phyloP scores from a whole-genome alignment of 129 eudicot species.

The Flaveria ramosissima region DNA sequence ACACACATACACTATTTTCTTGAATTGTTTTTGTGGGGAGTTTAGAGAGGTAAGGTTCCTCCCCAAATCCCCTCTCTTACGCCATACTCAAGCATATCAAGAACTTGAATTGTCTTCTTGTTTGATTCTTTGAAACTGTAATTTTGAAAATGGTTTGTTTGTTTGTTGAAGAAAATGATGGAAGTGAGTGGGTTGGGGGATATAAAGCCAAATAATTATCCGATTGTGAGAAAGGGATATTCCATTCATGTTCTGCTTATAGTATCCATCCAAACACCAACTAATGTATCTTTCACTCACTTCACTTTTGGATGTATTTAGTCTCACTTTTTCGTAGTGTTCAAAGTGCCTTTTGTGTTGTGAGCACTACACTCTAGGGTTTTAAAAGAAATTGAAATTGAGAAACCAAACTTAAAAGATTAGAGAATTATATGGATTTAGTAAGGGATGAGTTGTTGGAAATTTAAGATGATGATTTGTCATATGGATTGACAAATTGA shows the following conservation, averaged over 20 bases:
- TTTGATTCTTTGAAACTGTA: not conserved
- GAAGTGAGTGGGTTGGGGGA: conserved; percentile 30
- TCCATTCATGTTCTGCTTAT: not conserved
- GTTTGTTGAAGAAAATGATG: conserved; percentile 36
- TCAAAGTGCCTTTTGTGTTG: not conserved
- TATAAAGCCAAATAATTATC: conserved; percentile 25
- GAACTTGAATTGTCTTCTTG: not conserved
- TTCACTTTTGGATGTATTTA: conserved; percentile 2
- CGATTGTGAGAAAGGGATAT: conserved; percentile 28
- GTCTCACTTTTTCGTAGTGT: not conserved
- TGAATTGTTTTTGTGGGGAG: conserved; percentile 29
- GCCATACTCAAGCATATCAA: conserved; percentile 62
- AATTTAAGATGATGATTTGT: no score
- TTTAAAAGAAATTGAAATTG: no score
- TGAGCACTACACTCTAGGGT: no score
- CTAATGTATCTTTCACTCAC: not conserved
- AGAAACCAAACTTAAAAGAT: no score
- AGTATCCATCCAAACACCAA: conserved; percentile 7
- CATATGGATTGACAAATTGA: no score
- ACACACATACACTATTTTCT: not conserved
- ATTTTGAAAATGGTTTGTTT: conserved; percentile 19
- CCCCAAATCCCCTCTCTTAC: conserved; percentile 61
- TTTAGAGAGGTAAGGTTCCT: conserved; percentile 73
- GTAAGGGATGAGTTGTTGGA: no score
- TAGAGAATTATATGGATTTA: no score